Conservation (phyloP, 2,329 filamentous ascomycete genomes). For the Coniochaeta ligniaria region DNA sequence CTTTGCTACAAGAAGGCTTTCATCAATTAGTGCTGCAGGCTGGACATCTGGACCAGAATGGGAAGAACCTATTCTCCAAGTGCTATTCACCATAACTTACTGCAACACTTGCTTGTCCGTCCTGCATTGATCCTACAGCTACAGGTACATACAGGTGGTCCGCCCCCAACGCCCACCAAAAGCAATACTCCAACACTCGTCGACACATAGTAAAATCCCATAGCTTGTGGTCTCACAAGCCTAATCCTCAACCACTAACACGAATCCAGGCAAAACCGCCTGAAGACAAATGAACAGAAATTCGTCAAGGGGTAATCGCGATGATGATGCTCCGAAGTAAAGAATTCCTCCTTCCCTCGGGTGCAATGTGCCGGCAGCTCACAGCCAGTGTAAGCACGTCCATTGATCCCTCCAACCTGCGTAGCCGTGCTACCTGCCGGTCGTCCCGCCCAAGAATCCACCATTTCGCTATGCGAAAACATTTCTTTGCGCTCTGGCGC, state of each 20-base stretch:
- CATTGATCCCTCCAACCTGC: background rate
- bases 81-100: too few relatives aligned
- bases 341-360: background rate
- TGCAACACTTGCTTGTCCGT: background rate
- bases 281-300: background rate
- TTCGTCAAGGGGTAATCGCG: background rate
- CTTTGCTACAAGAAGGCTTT: too few relatives aligned
- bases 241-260: background rate
- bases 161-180: background rate
- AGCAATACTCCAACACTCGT: background rate
- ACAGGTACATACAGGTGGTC: background rate
- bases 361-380: background rate
- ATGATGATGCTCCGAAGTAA: background rate
- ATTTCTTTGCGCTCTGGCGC: background rate
- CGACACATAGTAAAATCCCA: too few relatives aligned
- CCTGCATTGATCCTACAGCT: background rate
- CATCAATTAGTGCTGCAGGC: too few relatives aligned
- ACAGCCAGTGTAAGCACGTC: background rate
- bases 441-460: background rate
- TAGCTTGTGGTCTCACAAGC: background rate
- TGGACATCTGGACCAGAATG: too few relatives aligned
- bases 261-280: background rate
- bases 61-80: too few relatives aligned
- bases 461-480: background rate
- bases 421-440: background rate